Evolutionary conservation across 208 protist genomes (phyloP).

Genomic region (Histomonas meleagridis): DNA sequence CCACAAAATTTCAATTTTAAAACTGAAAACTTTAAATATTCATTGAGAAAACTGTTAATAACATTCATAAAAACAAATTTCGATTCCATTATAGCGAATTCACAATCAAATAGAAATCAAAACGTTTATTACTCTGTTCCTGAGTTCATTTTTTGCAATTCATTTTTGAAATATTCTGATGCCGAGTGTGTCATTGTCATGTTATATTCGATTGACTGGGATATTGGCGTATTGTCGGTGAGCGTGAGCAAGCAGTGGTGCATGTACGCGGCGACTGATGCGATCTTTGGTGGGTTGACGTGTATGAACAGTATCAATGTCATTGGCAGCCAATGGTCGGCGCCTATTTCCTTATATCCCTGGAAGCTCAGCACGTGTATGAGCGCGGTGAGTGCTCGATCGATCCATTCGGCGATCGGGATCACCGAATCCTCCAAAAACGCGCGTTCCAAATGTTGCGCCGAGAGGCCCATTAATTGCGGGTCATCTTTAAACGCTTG

Average conservation of each 20-base stretch:
- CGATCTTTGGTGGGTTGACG: neutral
- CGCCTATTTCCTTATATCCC: neutral
- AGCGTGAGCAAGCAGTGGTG: neutral
- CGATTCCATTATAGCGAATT: no score
- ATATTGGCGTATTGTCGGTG: neutral
- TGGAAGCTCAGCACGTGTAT: neutral
- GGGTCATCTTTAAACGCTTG: neutral
- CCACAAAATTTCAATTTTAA: no score
- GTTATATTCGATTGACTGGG: neutral
- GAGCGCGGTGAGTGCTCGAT: neutral
- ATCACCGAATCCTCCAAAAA: neutral
- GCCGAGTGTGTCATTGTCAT: slow-evolving; percentile 24
- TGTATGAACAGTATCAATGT: neutral
- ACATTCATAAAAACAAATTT: no score
- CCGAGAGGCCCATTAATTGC: neutral
- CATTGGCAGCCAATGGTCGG: slow-evolving; percentile 9
- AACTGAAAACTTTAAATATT: no score
- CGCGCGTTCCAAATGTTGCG: neutral
- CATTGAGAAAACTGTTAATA: no score
- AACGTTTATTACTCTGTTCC: no score
- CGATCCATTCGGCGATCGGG: neutral
- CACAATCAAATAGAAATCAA: no score
- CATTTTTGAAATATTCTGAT: neutral
- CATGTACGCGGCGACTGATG: neutral
- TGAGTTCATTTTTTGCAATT: no score